phyloP scores from a whole-genome alignment of 1,284 basidiomycete genomes.

The Xerocomus alliaceus region DNA sequence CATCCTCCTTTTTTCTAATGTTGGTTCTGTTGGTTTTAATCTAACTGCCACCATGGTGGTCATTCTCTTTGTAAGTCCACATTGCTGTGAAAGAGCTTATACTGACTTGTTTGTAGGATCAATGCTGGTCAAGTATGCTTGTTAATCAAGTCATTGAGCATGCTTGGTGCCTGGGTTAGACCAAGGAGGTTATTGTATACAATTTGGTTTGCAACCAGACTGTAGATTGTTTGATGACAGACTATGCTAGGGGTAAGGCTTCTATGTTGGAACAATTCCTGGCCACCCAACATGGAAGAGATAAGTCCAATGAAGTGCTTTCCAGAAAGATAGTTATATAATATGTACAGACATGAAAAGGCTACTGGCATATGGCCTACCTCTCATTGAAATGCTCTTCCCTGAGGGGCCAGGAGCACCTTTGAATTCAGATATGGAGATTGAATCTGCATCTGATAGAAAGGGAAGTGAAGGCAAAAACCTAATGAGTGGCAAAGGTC shows the following conservation, averaged over 20 bases:
- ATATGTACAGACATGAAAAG: background rate
- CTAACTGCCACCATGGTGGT: slow-evolving; percentile 16
- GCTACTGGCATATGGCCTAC: background rate
- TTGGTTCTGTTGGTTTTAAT: slow-evolving; percentile 15
- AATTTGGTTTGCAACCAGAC: slow-evolving; percentile 18
- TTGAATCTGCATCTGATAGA: background rate
- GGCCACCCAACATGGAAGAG: background rate
- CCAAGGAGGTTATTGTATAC: slow-evolving; percentile 7
- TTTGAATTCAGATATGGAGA: background rate
- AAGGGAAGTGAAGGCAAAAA: background rate
- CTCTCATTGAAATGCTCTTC: background rate
- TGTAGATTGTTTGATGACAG: slow-evolving; percentile 19
- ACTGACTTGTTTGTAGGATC: slow-evolving; percentile 1
- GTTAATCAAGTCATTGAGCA: slow-evolving; percentile 17
- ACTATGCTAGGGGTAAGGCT: slow-evolving; percentile 8
- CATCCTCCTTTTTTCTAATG: slow-evolving; percentile 11
- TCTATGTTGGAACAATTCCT: slow-evolving; percentile 18
- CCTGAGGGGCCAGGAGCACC: slow-evolving; percentile 3
- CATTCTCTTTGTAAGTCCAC: slow-evolving; percentile 13
- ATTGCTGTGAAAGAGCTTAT: too few relatives aligned
- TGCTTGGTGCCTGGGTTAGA: slow-evolving; percentile 19
- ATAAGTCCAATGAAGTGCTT: background rate
- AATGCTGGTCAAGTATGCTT: slow-evolving; percentile 17
- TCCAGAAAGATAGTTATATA: background rate
- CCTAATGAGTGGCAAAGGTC: background rate